A percentile compares a stretch with the other conserved stretches of the same genome.
phyloP scores from a whole-genome alignment of 176 grass and related monocot genomes.

The Zizania latifolia region DNA sequence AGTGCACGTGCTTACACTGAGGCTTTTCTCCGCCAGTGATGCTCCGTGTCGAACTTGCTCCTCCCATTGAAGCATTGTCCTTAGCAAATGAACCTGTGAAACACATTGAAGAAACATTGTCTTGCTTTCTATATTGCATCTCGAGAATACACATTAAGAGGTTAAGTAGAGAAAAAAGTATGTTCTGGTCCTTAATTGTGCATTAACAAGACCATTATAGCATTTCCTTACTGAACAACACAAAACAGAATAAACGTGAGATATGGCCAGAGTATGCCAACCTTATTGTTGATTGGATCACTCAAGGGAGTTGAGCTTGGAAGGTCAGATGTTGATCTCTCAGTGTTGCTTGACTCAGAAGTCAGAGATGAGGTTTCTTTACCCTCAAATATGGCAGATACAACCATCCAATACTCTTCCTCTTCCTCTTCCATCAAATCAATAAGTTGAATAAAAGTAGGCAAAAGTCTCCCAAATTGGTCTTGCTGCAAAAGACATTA shows the following conservation, averaged over 20 bases:
- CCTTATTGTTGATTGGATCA: conserved; percentile 86
- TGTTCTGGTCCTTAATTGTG: not conserved
- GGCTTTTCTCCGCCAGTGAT: conserved; percentile 48
- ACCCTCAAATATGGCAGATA: conserved; percentile 88
- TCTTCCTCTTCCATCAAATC: conserved; percentile 83
- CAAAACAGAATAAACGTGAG: not conserved
- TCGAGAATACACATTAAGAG: not conserved
- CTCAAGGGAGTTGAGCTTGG: conserved; percentile 36
- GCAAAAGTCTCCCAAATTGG: conserved; percentile 92
- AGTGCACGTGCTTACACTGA: conserved; percentile 25
- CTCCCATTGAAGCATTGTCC: conserved; percentile 97
- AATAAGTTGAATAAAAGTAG: conserved; percentile 91
- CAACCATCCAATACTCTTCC: conserved; percentile 90
- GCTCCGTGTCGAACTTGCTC: conserved; percentile 58
- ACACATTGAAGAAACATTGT: not conserved
- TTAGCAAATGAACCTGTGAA: conserved; percentile 66
- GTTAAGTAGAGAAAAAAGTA: not conserved
- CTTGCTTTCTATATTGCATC: conserved; percentile 4
- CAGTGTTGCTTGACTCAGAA: conserved; percentile 39
- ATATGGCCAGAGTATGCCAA: conserved; percentile 14
- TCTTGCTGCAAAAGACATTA: conserved; percentile 67
- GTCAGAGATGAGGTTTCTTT: conserved; percentile 56
- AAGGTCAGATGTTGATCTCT: conserved; percentile 41
- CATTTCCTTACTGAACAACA: not conserved
- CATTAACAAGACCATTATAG: not conserved